A percentile compares a stretch with the other conserved stretches of the same genome.
phyloP scores from a whole-genome alignment of 2,329 filamentous ascomycete species.

The Fusarium caatingaense region DNA sequence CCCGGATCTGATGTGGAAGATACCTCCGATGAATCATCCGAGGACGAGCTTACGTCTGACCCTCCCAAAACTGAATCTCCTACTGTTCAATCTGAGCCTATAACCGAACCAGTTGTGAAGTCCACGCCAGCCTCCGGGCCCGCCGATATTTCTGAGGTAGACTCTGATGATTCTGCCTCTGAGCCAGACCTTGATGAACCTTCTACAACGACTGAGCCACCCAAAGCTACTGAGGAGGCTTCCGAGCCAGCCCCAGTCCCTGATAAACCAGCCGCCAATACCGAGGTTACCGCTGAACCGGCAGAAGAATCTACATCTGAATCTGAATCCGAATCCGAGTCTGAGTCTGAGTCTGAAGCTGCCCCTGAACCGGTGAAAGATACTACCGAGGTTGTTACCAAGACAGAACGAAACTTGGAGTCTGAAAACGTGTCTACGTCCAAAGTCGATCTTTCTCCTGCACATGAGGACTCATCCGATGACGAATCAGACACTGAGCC shows the following conservation, averaged over 20 bases:
- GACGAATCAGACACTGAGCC: constrained; percentile 3
- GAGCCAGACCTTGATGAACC: neutral
- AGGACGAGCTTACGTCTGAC: neutral
- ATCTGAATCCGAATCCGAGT: neutral
- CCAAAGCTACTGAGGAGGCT: neutral
- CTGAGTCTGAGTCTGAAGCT: constrained; percentile 1
- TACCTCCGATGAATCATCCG: neutral
- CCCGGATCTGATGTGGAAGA: neutral
- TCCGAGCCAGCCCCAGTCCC: neutral
- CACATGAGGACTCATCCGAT: constrained; percentile 4
- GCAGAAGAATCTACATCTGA: constrained; percentile 7
- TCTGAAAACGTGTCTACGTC: neutral
- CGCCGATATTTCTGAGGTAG: neutral
- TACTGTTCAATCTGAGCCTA: neutral
- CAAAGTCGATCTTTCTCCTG: neutral
- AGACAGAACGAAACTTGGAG: constrained; percentile 1
- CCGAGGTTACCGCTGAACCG: neutral
- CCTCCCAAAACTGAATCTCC: neutral
- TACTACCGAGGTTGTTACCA: neutral
- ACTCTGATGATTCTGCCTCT: neutral
- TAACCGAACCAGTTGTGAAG: neutral
- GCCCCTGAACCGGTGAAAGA: constrained; percentile 4
- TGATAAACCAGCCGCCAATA: neutral
- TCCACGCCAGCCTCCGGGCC: neutral
- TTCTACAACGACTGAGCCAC: neutral